Evolutionary conservation across 768 basidiomycete species (phyloP), one percentile per base, ranked within the genome.

Genomic region (Exsudoporus frostii): DNA sequence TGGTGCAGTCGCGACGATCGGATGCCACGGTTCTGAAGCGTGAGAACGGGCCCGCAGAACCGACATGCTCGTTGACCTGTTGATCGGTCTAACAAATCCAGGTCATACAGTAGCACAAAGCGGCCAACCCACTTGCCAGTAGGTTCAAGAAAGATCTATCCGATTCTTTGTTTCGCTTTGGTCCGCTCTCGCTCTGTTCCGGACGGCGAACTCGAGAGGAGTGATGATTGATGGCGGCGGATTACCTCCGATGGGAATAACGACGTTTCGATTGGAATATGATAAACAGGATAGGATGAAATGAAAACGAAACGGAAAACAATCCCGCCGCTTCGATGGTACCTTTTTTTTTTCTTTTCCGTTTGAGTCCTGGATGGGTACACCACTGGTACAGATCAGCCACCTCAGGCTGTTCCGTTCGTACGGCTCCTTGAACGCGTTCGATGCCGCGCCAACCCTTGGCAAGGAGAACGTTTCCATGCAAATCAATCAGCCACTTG

Each of bases 401-500:
- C 34, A 38, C 44, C 36, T n/a, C n/a, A n/a, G n/a, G n/a, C n/a
- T 34, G 33, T 33, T 44, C 46, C 46, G 30, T 36, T 17, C 43
- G 10, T 39, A 42, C 32, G 32, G 25, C 46, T 29, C n/a, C n/a
- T n/a, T n/a, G n/a, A n/a, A 8, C 40, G 32, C 46, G 13, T 39
- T 34, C 46, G 20, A 49, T 38, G 6, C 38, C 10, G 30, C 24
- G 15, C 39, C n/a, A 45, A 42, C 38, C 48, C 50, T 54, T 54
- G 51, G 51, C 51, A 49, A 48, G 25, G 22, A 37, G 29, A 49
- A 49, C 14, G 43, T 54, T 51, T 56, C 54, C 60, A 46, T 60
- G 54, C 24, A 48, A 43, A 60, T 66, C 54, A 33, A 56, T 59
- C 61, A 52, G 11, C 38, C 34, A 17, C 48, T 53, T 57, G 52